Evolutionary conservation across 495 filamentous ascomycete species (phyloP).

Genomic region (Penicillium daleae): DNA sequence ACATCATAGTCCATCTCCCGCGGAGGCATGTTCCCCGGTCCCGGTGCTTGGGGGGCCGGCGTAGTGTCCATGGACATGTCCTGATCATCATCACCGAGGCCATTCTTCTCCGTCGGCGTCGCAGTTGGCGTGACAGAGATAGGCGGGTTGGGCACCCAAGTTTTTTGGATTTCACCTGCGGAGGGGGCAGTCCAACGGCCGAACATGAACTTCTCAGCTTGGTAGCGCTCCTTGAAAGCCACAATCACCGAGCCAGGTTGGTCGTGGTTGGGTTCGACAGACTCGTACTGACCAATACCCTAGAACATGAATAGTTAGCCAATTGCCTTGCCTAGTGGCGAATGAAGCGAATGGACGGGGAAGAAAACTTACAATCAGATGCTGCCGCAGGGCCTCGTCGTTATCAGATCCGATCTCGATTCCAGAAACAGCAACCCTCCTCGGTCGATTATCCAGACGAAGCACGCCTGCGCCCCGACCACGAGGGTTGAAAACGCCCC

Average conservation of each 20-base stretch:
- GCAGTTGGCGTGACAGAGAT: slow-evolving; percentile 26
- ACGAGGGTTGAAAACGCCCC: slow-evolving; percentile 34
- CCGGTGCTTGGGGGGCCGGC: slow-evolving; percentile 24
- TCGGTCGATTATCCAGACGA: slow-evolving; percentile 86
- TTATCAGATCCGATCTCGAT: slow-evolving; percentile 68
- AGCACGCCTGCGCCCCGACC: slow-evolving; percentile 60
- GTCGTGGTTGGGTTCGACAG: slow-evolving; percentile 67
- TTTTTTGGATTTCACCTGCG: slow-evolving; percentile 74
- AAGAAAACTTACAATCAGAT: slow-evolving; percentile 72
- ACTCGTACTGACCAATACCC: slow-evolving; percentile 83
- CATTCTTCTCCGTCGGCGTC: slow-evolving; percentile 31
- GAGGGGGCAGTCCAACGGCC: slow-evolving; percentile 67
- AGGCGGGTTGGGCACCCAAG: slow-evolving; percentile 66
- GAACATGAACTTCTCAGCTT: slow-evolving; percentile 84
- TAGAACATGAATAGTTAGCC: slow-evolving; percentile 35
- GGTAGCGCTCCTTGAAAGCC: slow-evolving; percentile 85
- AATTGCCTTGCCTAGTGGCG: slow-evolving; percentile 27
- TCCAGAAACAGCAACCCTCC: slow-evolving; percentile 71
- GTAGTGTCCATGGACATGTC: slow-evolving; percentile 46
- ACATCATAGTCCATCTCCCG: slow-evolving; percentile 56
- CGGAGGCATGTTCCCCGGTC: slow-evolving; percentile 13
- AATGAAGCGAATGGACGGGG: too few species aligned
- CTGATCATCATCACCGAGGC: slow-evolving; percentile 35
- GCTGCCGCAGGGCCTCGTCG: slow-evolving; percentile 84
- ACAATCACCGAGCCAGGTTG: slow-evolving; percentile 64